Evolutionary conservation across 2,329 filamentous ascomycete species (phyloP), one percentile per base, ranked within the genome.

Genomic region (Thelonectria discophora): DNA sequence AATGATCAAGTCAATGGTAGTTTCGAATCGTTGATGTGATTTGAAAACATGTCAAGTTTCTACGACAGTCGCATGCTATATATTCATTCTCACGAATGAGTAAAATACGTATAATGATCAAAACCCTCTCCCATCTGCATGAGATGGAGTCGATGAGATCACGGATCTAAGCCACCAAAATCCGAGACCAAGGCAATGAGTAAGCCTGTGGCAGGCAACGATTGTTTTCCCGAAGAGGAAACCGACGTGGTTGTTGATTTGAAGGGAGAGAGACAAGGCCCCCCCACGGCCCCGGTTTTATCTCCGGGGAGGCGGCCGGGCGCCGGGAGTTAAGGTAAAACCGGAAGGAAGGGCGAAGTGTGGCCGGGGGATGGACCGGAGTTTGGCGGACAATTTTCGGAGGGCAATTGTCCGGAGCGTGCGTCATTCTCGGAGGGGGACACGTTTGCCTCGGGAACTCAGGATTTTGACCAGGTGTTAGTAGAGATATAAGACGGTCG

Each of bases 181-280:
- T 55, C 53, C 53, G 53, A 39, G 18, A 42, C 24, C 42, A 32
- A 27, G 11, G 18, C 21, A 12, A 17, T 1, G n/a, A 45, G 45
- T 7, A 9, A 11, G 30, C 30, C 11, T 11, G 30, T 32, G 30
- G n/a, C n/a, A 32, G 30, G 30, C 30, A 11, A 11, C 30, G 30
- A n/a, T n/a, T n/a, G n/a, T n/a, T n/a, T n/a, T n/a, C n/a, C n/a
- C n/a, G n/a, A n/a, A 24, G 4, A 4, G 18, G 15, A 46, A n/a
- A 11, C 15, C 8, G 52, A 15, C 18, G 15, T 7, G 18, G 68
- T 24, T 53, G 51, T 32, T 69, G 69, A 53, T 68, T 66, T 50
- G 68, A 68, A 62, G 50, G 20, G 68, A 68, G 43, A 69, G n/a
- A n/a, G 13, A 9, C 15, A 6, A 20, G 13, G 50, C 24, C 24